Conservation (phyloP, 2,329 filamentous ascomycete species). For the Fusarium sp. region DNA sequence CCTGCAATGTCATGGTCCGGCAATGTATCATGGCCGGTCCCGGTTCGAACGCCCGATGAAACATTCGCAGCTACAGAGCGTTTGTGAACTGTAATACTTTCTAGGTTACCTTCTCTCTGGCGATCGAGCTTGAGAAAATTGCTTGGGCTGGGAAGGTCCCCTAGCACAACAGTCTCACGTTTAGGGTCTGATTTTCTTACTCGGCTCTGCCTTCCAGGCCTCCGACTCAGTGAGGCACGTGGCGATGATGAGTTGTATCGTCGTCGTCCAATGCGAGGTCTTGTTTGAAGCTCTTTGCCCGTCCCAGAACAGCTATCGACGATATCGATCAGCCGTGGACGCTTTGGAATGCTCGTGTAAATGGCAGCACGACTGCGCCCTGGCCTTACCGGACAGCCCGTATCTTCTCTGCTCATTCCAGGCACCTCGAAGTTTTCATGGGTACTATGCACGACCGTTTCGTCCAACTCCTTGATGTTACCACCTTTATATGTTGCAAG, state of each 20-base stretch:
- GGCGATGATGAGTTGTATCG: not conserved
- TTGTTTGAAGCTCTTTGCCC: constrained; percentile 20
- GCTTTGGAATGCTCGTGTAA: constrained; percentile 37
- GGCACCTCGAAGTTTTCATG: constrained; percentile 26
- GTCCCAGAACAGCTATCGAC: constrained; percentile 48
- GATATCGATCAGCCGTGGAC: constrained; percentile 47
- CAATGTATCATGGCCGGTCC: constrained; percentile 42
- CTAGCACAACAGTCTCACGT: not conserved
- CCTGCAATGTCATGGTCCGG: constrained; percentile 46
- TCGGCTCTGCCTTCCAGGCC: constrained; percentile 34
- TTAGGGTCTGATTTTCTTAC: not conserved
- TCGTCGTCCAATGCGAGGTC: not conserved
- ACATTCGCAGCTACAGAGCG: constrained; percentile 12
- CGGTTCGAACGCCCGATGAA: constrained; percentile 22
- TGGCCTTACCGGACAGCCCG: constrained; percentile 20
- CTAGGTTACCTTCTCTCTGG: not conserved
- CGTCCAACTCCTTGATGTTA: constrained; percentile 12
- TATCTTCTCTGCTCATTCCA: constrained; percentile 13
- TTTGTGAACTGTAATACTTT: not conserved
- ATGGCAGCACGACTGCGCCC: constrained; percentile 47
- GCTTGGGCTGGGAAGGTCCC: constrained; percentile 10
- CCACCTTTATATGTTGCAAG: constrained; percentile 23
- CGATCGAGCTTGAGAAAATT: not conserved
- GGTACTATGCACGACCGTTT: constrained; percentile 3
- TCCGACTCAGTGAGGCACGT: constrained; percentile 18